Evolutionary conservation across 495 filamentous ascomycete genomes (phyloP).

Genomic region (Hypomontagnella monticulosa): DNA sequence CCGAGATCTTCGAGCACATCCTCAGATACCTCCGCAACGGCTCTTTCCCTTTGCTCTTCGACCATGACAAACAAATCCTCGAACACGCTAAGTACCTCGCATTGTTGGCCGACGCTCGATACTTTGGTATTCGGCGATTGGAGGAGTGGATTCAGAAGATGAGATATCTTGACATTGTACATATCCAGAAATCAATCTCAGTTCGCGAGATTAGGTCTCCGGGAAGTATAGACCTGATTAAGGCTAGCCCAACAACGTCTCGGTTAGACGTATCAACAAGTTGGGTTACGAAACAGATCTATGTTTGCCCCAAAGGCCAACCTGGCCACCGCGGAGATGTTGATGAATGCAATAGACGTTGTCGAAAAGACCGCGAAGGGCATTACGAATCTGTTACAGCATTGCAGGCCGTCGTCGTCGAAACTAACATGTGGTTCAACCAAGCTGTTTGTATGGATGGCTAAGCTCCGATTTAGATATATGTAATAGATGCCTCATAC

Average conservation of each 20-base stretch:
- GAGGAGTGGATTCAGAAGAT: slow-evolving; percentile 31
- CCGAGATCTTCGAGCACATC: slow-evolving; percentile 52
- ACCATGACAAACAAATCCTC: slow-evolving; percentile 40
- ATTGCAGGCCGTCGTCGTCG: too few relatives aligned
- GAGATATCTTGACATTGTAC: slow-evolving; percentile 23
- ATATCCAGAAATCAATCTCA: slow-evolving; percentile 5
- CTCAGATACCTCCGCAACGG: slow-evolving; percentile 52
- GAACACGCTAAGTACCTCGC: slow-evolving; percentile 47
- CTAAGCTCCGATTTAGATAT: too few relatives aligned
- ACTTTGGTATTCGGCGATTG: slow-evolving; percentile 44
- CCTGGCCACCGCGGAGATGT: slow-evolving; percentile 1
- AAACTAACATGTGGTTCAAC: too few relatives aligned
- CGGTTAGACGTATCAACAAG: neutral
- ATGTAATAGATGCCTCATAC: too few relatives aligned
- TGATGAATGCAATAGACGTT: too few relatives aligned
- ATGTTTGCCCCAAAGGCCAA: slow-evolving; percentile 18
- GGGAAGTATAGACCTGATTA: neutral
- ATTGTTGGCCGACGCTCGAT: slow-evolving; percentile 49
- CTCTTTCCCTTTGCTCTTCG: slow-evolving; percentile 53
- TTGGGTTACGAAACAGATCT: slow-evolving; percentile 8
- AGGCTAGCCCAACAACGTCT: neutral
- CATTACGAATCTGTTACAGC: too few relatives aligned
- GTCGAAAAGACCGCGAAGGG: too few relatives aligned
- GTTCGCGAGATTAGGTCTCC: neutral
- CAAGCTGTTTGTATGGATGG: too few relatives aligned